A percentile compares a stretch with the other conserved stretches of the same genome.
Evolutionary conservation across 108 stramenopile genomes (phyloP).

Genomic region (Pseudonitzschia pungens): DNA sequence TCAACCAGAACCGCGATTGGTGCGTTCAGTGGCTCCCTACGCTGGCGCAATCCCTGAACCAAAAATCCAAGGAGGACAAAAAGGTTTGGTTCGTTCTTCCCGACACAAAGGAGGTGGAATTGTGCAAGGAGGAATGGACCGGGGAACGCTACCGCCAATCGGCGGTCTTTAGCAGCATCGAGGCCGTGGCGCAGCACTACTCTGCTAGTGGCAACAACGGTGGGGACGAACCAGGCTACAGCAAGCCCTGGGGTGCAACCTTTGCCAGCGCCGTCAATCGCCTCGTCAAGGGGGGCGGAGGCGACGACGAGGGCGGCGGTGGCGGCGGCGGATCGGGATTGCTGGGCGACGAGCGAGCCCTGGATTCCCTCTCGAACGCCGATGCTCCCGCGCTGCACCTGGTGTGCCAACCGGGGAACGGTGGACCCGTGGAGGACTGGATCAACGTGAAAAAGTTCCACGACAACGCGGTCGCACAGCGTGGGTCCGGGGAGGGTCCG

Average conservation of each 20-base stretch:
- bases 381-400: conserved; percentile 39
- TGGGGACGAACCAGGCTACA: conserved; percentile 28
- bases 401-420: conserved; percentile 85
- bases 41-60: conserved; percentile 27
- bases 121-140: conserved; percentile 71
- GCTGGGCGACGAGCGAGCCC: conserved; percentile 55
- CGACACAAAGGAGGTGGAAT: conserved; percentile 80
- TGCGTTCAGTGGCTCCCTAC: conserved; percentile 56
- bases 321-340: conserved; percentile 44
- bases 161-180: conserved; percentile 72
- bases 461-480: background rate
- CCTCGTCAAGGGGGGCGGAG: conserved; percentile 52
- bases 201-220: background rate
- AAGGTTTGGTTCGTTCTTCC: conserved; percentile 74
- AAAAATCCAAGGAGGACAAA: conserved; percentile 16
- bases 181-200: conserved; percentile 63
- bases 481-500: background rate
- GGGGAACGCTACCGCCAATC: conserved; percentile 62
- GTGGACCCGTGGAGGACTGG: conserved; percentile 91
- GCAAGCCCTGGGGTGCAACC: conserved; percentile 79
- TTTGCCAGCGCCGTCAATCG: conserved; percentile 61
- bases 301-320: conserved; percentile 27
- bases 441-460: conserved; percentile 76
- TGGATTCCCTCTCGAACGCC: conserved; percentile 53
- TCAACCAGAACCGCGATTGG: conserved; percentile 83